These are phyloP conservation scores for Mycosphaerella sp. DNA, from an alignment of 2,329 filamentous ascomycete genomes.

Conservation along the genomic window DNA sequence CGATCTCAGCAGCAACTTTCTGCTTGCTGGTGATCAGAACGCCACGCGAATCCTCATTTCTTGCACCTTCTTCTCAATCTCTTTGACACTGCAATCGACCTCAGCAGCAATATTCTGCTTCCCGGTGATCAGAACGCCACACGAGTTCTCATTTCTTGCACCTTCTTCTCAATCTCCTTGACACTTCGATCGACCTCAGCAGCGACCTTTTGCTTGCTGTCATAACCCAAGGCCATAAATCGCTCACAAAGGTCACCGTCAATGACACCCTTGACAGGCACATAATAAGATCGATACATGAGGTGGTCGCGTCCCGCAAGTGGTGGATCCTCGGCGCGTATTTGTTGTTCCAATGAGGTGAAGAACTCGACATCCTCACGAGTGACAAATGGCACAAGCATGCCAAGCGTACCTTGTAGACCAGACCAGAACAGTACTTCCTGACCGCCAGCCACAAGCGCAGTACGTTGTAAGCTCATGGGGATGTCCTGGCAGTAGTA, in stretches of 20 bases:
- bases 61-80: slow-evolving; percentile 89
- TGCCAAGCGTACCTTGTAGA: slow-evolving; percentile 87
- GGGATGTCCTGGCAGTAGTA: slow-evolving; percentile 90
- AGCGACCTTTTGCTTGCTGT: slow-evolving; percentile 93
- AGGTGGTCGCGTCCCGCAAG: slow-evolving; percentile 89
- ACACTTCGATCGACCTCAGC: slow-evolving; percentile 86
- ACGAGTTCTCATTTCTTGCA: slow-evolving; percentile 44
- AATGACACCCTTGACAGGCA: slow-evolving; percentile 91
- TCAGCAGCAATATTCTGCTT: slow-evolving; percentile 89
- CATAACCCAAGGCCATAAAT: slow-evolving; percentile 73
- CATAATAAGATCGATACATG: slow-evolving; percentile 93
- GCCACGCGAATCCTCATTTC: slow-evolving; percentile 37
- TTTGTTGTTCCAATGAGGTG: slow-evolving; percentile 82
- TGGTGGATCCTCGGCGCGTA: slow-evolving; percentile 79
- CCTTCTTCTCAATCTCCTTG: slow-evolving; percentile 91
- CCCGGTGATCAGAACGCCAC: slow-evolving; percentile 52
- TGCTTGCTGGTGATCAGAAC: slow-evolving; percentile 73
- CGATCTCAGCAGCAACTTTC: slow-evolving; percentile 71
- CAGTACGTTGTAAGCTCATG: slow-evolving; percentile 81
- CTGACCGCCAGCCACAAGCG: slow-evolving; percentile 82
- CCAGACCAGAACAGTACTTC: slow-evolving; percentile 92
- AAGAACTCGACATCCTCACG: slow-evolving; percentile 98
- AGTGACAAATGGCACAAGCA: slow-evolving; percentile 83
- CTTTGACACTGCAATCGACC: slow-evolving; percentile 50
- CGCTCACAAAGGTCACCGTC: slow-evolving; percentile 95